Evolutionary conservation across 345 rosid genomes (phyloP).

Genomic region (Noccaea caerulescens): DNA sequence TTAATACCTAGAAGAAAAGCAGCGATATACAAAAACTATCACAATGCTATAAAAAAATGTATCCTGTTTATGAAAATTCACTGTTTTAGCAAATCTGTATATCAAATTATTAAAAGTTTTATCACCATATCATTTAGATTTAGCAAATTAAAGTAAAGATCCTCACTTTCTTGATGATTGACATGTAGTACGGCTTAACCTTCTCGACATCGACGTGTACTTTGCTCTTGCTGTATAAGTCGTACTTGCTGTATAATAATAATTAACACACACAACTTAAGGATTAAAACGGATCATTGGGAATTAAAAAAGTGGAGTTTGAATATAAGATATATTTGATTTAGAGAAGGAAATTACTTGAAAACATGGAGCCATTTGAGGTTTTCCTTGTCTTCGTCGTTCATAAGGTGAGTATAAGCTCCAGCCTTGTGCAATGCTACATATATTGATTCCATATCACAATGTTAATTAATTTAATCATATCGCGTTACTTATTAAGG

Average conservation of each 20-base stretch:
- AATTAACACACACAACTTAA: not conserved
- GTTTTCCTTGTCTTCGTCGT: slow-evolving; percentile 57
- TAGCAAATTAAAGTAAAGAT: slow-evolving; percentile 5
- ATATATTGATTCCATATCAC: not conserved
- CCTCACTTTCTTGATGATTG: slow-evolving; percentile 60
- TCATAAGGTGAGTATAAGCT: slow-evolving; percentile 61
- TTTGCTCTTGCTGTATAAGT: slow-evolving; percentile 74
- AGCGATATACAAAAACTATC: not conserved
- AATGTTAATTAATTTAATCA: not conserved
- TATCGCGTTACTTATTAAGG: not conserved
- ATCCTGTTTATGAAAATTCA: not conserved
- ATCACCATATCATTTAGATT: too few species aligned
- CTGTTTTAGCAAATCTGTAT: not conserved
- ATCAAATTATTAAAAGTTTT: too few species aligned
- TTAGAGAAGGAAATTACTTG: slow-evolving; percentile 46
- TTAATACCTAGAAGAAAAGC: not conserved
- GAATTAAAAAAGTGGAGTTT: not conserved
- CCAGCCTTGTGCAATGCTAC: slow-evolving; percentile 63
- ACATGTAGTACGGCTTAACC: slow-evolving; percentile 69
- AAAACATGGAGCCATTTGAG: slow-evolving; percentile 70
- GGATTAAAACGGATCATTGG: not conserved
- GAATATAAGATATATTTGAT: not conserved
- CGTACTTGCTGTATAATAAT: slow-evolving; percentile 59
- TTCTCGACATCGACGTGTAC: slow-evolving; percentile 58
- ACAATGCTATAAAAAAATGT: slow-evolving; percentile 9